Base-by-base conservation (phyloP, 176 grass and related monocot genomes). In the Avena atlantica region DNA sequence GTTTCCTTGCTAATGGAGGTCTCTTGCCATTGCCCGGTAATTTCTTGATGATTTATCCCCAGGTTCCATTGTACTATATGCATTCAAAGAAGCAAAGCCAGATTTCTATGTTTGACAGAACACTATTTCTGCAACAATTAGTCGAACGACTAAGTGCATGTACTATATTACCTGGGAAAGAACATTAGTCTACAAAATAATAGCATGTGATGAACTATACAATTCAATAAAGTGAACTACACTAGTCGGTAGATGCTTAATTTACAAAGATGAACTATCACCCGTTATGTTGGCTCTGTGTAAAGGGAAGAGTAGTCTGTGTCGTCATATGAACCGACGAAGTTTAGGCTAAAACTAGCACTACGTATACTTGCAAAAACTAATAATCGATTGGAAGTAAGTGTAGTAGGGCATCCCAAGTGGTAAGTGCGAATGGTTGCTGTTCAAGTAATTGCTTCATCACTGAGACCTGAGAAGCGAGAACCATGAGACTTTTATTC, bases 251-350 rank as follows among this genome's bases (percentile, higher is more conserved):
- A 71, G 64, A 31, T 10, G 5, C 31, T 75, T 34, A 70, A 42
- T 81, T 59, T 77, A 87, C 57, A 81, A 72, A 60, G 34, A 56
- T 23, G 59, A 71, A 56, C 79, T 62, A 86, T 45, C 60, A 81
- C 59, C 69, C 50, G 51, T 65, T 61, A 67, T 56, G 49, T 76
- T 60, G 76, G 52, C 31, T n/a, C 76, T 65, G 19, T 45, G 19
- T 72, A 11, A 74, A 87, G 21, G 34, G 37, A 76, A 80, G 50
- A 86, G 81, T 60, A 57, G 75, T 68, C 48, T 45, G 37, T 42
- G 53, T 80, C 67, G 51, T 88, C 27, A 61, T 76, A 31, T 37
- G 75, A 53, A 78, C 73, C 44, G 29, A 86, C 67, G 19, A 67
- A 67, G 40, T 57, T 53, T 78, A 74, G 3, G 55, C 68, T 91